Base-by-base conservation (phyloP, 2,329 filamentous ascomycete species). In the Fusarium sp. region DNA sequence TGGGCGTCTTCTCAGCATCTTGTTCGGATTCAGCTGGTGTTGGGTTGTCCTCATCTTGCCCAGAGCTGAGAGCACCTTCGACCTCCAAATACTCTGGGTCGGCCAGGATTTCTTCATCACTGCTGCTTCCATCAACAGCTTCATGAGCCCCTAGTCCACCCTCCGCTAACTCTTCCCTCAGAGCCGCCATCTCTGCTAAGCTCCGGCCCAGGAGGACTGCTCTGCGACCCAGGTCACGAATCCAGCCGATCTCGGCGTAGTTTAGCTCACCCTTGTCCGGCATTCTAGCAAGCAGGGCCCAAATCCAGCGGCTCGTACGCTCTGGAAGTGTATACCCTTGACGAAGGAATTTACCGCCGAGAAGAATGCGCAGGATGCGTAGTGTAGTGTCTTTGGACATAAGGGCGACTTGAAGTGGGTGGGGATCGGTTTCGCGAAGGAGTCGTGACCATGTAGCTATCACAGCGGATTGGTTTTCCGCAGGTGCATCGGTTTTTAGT, bases 261-360 rank as follows among this genome's bases (percentile, higher is more conserved):
- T 90, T 89, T 79, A 98, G 84, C 79, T 93, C 90, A 3, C 94
- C 94, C 14, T 89, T 84, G 39, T 93, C 92, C 1, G 93, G 91
- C 65, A 95, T 86, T 63, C 90, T 88, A 5, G 93, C 94, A 47
- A 98, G 84, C 63, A 97, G 81, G 1, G 92, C 91, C 95, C 94
- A 98, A 7, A 93, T 84, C 95, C 95, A 98, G 20, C 90, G 87
- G 66, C 94, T 94, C 8, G 93, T 90, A 52, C 91, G 88, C 75
- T 89, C 87, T 31, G 89, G 85, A 35, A 94, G 84, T 35, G 87
- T 85, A 27, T 85, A 81, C n/a, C 87, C 88, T 54, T 86, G 87
- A 49, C 86, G 87, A 58, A 92, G 86, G 56, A 92, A 89, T 67
- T 89, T 89, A 57, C 89, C 89, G 22, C 87, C 86, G 33, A 92